Percentiles rank a stretch among this genome's conserved stretches.
Conservation (phyloP, 306 rosid genomes). For the Senna tora region DNA sequence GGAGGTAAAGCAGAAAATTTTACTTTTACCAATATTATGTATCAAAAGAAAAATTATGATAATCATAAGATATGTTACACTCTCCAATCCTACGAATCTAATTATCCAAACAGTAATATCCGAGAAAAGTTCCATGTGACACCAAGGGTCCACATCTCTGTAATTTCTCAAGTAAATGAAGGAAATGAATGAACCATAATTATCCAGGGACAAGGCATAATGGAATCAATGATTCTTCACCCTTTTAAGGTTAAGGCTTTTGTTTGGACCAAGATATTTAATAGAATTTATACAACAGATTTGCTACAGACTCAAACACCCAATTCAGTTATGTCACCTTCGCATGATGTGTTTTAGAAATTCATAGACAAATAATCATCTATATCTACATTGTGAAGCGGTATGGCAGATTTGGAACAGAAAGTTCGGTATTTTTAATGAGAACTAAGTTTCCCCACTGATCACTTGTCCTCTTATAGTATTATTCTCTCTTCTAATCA, state of each 20-base stretch:
- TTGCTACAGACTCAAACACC: neutral
- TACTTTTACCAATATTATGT: neutral
- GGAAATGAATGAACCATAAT: neutral
- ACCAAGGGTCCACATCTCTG: constrained; percentile 33
- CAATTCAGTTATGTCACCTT: neutral
- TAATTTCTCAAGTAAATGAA: no score
- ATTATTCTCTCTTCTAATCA: no score
- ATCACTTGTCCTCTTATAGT: no score
- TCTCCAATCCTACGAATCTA: constrained; percentile 11
- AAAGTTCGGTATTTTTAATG: neutral
- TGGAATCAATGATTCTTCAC: no score
- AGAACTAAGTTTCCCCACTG: neutral
- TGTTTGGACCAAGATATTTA: neutral
- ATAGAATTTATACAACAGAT: neutral
- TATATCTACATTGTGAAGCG: neutral
- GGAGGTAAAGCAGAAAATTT: neutral
- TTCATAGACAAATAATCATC: neutral
- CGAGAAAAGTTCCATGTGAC: constrained; percentile 8
- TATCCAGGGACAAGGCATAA: constrained; percentile 29
- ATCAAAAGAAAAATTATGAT: neutral
- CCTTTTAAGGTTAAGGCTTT: neutral
- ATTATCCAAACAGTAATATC: constrained; percentile 20
- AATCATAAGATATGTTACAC: constrained; percentile 20
- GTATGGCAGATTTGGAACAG: neutral
- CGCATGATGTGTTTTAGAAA: neutral